These are phyloP conservation scores for Neonectria coccinea DNA, from an alignment of 2,329 filamentous ascomycete genomes.

Conservation along the genomic window DNA sequence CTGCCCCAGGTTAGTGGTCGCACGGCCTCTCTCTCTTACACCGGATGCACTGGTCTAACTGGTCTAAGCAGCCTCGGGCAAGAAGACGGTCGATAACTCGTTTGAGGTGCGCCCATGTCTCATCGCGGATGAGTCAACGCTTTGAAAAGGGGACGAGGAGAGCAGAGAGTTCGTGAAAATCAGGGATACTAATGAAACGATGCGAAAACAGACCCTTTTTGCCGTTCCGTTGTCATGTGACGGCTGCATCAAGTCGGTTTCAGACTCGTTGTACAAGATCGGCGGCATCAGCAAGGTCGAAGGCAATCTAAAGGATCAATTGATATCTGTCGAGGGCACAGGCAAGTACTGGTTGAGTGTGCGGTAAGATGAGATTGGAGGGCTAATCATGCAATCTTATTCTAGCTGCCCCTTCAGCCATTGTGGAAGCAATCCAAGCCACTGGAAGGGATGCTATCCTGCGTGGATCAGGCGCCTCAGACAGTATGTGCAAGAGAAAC, in stretches of 20 bases:
- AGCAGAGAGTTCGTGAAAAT: conserved; percentile 28
- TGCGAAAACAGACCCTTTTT: conserved; percentile 80
- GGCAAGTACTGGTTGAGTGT: conserved; percentile 59
- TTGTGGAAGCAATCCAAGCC: conserved; percentile 87
- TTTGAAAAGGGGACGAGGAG: conserved; percentile 43
- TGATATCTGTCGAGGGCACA: conserved; percentile 87
- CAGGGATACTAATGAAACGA: conserved; percentile 52
- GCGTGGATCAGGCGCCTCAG: conserved; percentile 85
- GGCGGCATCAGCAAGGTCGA: conserved; percentile 85
- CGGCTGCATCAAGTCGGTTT: conserved; percentile 87
- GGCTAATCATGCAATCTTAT: conserved; percentile 20
- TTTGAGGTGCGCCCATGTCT: conserved; percentile 57
- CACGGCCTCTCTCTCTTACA: conserved; percentile 43
- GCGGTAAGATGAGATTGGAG: conserved; percentile 15
- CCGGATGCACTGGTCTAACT: conserved; percentile 39
- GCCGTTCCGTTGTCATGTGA: conserved; percentile 95
- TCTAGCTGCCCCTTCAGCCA: conserved; percentile 83
- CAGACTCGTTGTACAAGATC: conserved; percentile 80
- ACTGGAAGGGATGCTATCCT: conserved; percentile 96
- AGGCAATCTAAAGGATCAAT: conserved; percentile 83
- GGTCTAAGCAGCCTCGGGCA: conserved; percentile 41
- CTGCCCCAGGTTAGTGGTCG: conserved; percentile 40
- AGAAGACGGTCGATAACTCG: conserved; percentile 58
- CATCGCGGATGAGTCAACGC: conserved; percentile 37
- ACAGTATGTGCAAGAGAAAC: conserved; percentile 71